Conservation (phyloP, 2,329 filamentous ascomycete species). For the Metarhizium humberi region DNA sequence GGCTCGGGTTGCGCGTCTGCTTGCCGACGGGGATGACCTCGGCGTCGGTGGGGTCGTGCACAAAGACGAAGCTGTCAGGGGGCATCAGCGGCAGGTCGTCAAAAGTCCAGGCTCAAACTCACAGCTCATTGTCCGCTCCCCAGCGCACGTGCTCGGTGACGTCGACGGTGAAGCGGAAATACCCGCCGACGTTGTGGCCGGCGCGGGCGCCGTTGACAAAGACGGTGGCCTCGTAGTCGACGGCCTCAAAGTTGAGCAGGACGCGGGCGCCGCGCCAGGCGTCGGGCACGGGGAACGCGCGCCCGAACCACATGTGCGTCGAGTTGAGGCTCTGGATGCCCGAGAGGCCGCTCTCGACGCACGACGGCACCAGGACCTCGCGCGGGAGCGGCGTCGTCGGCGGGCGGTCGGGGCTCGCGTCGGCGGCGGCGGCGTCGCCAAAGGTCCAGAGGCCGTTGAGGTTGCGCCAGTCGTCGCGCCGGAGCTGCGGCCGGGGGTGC, state of each 20-base stretch:
- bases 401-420: constrained; percentile 4
- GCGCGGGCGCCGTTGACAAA: constrained; percentile 47
- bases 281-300: constrained; percentile 38
- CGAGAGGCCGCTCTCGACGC: constrained; percentile 37
- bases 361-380: constrained; percentile 34
- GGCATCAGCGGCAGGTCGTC: too few relatives aligned
- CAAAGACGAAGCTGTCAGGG: constrained; percentile 46
- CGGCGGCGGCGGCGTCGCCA: constrained; percentile 21
- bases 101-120: constrained; percentile 11
- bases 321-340: constrained; percentile 34
- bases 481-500: constrained; percentile 47
- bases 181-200: constrained; percentile 49
- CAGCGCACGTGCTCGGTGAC: constrained; percentile 35
- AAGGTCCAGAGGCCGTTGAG: constrained; percentile 52
- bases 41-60: constrained; percentile 57
- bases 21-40: constrained; percentile 58
- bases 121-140: constrained; percentile 45
- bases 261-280: constrained; percentile 35
- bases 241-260: constrained; percentile 48
- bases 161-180: constrained; percentile 52
- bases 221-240: constrained; percentile 48
- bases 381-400: constrained; percentile 18
- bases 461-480: constrained; percentile 42
- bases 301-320: constrained; percentile 40
- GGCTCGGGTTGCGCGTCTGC: constrained; percentile 44